Evolutionary conservation across 108 stramenopile species (phyloP).

Genomic region (Skeletonema marinoi): DNA sequence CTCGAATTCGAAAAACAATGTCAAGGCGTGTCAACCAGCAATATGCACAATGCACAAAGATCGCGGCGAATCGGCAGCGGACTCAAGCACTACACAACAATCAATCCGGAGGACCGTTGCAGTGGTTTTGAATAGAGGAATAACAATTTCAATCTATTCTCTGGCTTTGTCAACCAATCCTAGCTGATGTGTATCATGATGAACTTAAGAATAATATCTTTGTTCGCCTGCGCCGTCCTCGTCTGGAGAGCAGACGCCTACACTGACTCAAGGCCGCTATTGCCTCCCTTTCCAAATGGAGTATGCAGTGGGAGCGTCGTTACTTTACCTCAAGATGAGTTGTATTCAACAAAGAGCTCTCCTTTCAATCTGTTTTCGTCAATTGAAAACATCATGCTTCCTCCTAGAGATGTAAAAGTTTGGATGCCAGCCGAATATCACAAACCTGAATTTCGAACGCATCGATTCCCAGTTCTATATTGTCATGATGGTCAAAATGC

Average conservation of each 20-base stretch:
- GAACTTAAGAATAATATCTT: not conserved
- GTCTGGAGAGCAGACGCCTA: not conserved
- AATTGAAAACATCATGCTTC: slow-evolving; percentile 1
- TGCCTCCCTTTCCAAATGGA: slow-evolving; percentile 26
- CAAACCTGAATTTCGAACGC: not conserved
- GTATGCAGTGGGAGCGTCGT: slow-evolving; percentile 16
- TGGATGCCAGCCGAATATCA: slow-evolving; percentile 75
- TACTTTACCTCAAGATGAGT: slow-evolving; percentile 5
- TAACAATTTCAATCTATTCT: too few species aligned
- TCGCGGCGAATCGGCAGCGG: too few species aligned
- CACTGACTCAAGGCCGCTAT: not conserved
- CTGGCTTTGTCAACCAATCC: too few species aligned
- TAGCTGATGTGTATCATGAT: not conserved
- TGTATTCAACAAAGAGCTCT: slow-evolving; percentile 12
- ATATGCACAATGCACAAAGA: too few species aligned
- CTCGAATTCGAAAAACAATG: too few species aligned
- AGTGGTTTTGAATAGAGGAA: too few species aligned
- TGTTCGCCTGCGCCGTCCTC: not conserved
- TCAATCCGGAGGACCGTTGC: too few species aligned
- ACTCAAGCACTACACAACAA: too few species aligned
- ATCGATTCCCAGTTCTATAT: slow-evolving; percentile 57
- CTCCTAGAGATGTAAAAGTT: slow-evolving; percentile 57
- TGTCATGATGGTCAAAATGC: slow-evolving; percentile 79
- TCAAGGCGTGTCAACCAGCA: too few species aligned
- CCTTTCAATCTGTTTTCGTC: not conserved